A percentile compares a stretch with the other conserved stretches of the same genome.
Conservation (phyloP, 148 eudicot genomes). For the Bassia scoparia region DNA sequence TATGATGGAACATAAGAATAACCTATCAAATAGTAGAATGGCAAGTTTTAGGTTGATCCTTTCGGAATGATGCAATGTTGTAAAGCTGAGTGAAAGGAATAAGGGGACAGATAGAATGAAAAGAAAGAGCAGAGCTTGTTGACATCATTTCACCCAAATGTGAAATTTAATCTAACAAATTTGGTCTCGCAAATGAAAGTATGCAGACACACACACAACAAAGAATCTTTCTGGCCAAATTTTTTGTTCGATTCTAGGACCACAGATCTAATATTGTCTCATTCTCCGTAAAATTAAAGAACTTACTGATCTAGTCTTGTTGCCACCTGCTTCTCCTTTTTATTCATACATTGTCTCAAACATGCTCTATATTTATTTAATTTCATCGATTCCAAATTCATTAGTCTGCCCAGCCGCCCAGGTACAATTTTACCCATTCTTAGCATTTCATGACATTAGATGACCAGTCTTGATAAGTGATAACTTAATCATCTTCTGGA, state of each 20-base stretch:
- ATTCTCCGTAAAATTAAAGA: not conserved
- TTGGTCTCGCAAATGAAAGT: not conserved
- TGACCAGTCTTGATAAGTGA: not conserved
- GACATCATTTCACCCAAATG: too few relatives aligned
- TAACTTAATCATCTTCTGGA: not conserved
- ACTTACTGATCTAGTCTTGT: not conserved
- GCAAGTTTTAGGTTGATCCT: too few relatives aligned
- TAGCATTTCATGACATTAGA: not conserved
- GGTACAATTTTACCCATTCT: not conserved
- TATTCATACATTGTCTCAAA: too few relatives aligned
- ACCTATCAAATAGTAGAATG: not conserved
- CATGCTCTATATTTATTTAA: too few relatives aligned
- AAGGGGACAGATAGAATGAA: too few relatives aligned
- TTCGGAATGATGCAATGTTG: too few relatives aligned
- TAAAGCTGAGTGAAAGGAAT: too few relatives aligned
- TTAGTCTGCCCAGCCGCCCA: not conserved
- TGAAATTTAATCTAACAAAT: too few relatives aligned
- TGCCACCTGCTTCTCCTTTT: too few relatives aligned
- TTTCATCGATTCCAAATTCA: not conserved
- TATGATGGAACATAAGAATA: too few relatives aligned
- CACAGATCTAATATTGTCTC: not conserved
- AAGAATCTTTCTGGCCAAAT: not conserved
- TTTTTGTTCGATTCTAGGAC: not conserved
- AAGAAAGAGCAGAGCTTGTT: too few relatives aligned
- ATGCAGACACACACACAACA: not conserved